phyloP scores from a whole-genome alignment of 176 grass and related monocot genomes.

The Leersia perrieri region DNA sequence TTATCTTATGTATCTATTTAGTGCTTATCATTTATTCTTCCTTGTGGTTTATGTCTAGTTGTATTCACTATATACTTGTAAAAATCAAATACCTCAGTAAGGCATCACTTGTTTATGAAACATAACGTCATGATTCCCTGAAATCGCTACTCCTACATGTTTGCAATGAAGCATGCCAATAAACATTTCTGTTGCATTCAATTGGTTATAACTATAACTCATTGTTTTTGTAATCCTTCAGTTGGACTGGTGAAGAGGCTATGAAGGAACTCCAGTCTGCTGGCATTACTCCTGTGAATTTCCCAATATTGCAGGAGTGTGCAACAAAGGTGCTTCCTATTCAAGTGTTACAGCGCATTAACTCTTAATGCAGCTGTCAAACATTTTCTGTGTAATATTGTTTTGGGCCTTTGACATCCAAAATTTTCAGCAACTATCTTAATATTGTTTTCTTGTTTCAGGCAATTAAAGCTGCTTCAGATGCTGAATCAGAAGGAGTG shows the following conservation, averaged over 20 bases:
- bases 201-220: slow-evolving; percentile 30
- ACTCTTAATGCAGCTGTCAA: background rate
- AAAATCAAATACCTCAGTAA: background rate
- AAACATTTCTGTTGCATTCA: slow-evolving; percentile 11
- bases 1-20: slow-evolving; percentile 12
- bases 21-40: slow-evolving; percentile 1
- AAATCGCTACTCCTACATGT: slow-evolving; percentile 11
- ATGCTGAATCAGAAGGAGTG: slow-evolving; percentile 62
- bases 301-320: slow-evolving; percentile 82
- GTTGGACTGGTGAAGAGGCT: slow-evolving; percentile 92
- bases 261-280: slow-evolving; percentile 68
- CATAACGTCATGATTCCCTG: background rate
- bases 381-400: background rate
- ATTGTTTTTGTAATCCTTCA: slow-evolving; percentile 44
- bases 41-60: background rate
- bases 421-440: background rate
- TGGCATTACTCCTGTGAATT: slow-evolving; percentile 60
- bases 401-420: background rate
- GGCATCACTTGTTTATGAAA: background rate
- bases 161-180: background rate
- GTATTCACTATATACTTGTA: background rate
- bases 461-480: slow-evolving; percentile 86
- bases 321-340: slow-evolving; percentile 70
- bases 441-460: slow-evolving; percentile 34
- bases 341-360: slow-evolving; percentile 17